These are phyloP conservation scores for Scleroderma bovista DNA, from an alignment of 768 basidiomycete species.

Conservation along the genomic window DNA sequence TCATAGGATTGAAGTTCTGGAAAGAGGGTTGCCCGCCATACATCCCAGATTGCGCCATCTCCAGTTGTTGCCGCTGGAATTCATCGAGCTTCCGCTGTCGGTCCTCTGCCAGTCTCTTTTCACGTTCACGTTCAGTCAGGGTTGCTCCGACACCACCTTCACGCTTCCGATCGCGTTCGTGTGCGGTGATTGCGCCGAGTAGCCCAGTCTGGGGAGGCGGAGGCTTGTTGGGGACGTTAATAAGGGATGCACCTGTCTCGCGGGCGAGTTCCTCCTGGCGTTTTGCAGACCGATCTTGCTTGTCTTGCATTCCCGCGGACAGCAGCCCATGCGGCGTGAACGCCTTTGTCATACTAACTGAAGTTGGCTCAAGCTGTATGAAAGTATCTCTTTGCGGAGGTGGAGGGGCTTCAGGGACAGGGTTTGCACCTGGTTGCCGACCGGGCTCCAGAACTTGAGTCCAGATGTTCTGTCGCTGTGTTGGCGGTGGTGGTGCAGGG, in stretches of 20 bases:
- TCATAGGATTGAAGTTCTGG: constrained; percentile 60
- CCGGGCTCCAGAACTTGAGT: constrained; percentile 80
- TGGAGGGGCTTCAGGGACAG: constrained; percentile 30
- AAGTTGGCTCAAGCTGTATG: constrained; percentile 68
- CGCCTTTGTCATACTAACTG: constrained; percentile 82
- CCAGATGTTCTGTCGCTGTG: constrained; percentile 71
- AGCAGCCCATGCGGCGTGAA: constrained; percentile 93
- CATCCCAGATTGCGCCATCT: constrained; percentile 83
- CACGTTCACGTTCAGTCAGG: constrained; percentile 91
- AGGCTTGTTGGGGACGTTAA: constrained; percentile 94
- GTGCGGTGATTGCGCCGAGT: constrained; percentile 92
- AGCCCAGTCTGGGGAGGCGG: constrained; percentile 93
- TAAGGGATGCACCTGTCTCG: constrained; percentile 84
- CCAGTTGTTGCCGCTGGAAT: constrained; percentile 80
- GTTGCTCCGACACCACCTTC: constrained; percentile 95
- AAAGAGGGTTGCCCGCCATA: constrained; percentile 48
- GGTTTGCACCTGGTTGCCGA: constrained; percentile 40
- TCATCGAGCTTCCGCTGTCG: constrained; percentile 91
- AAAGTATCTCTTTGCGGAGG: constrained; percentile 45
- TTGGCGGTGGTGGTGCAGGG: constrained; percentile 40
- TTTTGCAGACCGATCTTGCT: constrained; percentile 93
- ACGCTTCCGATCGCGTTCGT: constrained; percentile 89
- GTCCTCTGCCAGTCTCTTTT: constrained; percentile 87
- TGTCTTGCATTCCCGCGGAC: constrained; percentile 92
- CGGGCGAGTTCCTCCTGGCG: constrained; percentile 91